Evolutionary conservation across 163 green algal genomes (phyloP), one percentile per base, ranked within the genome.

Genomic region (Prototheca cutis): DNA sequence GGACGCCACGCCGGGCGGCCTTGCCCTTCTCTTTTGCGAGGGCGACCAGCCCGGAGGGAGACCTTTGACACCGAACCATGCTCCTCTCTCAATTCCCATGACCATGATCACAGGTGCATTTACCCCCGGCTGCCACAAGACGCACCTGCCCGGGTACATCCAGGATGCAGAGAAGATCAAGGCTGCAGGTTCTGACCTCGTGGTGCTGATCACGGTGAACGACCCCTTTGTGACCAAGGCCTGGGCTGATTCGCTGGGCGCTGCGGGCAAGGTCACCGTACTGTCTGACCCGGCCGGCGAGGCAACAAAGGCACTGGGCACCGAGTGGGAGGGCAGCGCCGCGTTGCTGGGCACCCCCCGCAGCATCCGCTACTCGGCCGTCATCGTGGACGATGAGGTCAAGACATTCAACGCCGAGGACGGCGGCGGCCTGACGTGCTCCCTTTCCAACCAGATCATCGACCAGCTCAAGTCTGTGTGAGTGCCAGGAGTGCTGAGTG

Each of bases 141-240:
- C 73, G 15, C 76, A 84, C 51, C 57, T 84, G 23, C 72, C 72
- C 49, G 65, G 67, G 2, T 84, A 80, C 29, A 36, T 84, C 7
- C 31, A 21, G 2, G 66, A 83, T 53, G 64, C 55, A 48, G 67
- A 80, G 34, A 80, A 80, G 55, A 51, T 84, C 6, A 67, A 64
- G 25, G 63, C 59, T 2, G 64, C 68, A 23, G 74, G 74, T 10
- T 71, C 63, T 7, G 61, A 84, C 33, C 40, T 84, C 7, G 60
- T 81, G 30, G 76, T 27, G 3, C 74, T 65, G 53, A 49, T 80
- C 8, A 52, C 77, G 21, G 90, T 97, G 0, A 98, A 99, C 65
- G 91, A 98, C 69, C 72, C 88, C 2, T 99, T 97, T 68, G 91
- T 96, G 5, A 93, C 95, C 85, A 66, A 85, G 7, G 92, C 91